Base-by-base conservation (phyloP, 768 basidiomycete genomes). In the Calocybe indica region DNA sequence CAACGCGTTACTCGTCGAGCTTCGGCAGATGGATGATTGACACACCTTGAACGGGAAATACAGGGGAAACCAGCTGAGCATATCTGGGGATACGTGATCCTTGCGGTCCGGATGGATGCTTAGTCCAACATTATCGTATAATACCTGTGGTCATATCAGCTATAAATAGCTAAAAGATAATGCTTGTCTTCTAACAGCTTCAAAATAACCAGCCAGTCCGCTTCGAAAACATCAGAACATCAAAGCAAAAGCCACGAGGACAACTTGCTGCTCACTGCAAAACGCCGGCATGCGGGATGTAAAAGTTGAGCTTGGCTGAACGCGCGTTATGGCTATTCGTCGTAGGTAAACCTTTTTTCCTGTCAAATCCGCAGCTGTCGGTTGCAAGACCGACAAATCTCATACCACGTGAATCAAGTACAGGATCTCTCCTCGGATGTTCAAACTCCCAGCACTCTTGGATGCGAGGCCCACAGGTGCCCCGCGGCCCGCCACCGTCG, bases 11-110 rank as follows among this genome's bases (percentile, higher is more conserved):
- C 22, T 22, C 22, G 22, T 22, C 22, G 22, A 22, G 22, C 22
- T 22, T 22, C 22, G 22, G 22, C 22, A 22, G 22, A 22, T 22
- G n/a, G 14, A 46, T 49, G 50, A n/a, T 34, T 43, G 7, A 63
- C 79, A 30, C 50, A 88, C 93, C 66, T 83, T 87, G 62, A 98
- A 81, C 2, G 96, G 96, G 67, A 99, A 95, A 69, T 92, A 96
- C 13, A 97, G 67, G 0, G 96, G 96, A 69, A 99, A 99, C 96
- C 96, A 99, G 61, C 94, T 97, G 57, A 98, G 73, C 96, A 99
- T 99, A 56, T 98, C 86, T 57, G 90, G 93, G 6, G 92, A 93
- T 46, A 94, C 75, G 40, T 80, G 74, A 28, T 91, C 86, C 61
- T 88, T 91, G 41, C 85, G 81, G 45, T 88, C 79, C 0, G 96